phyloP scores from a whole-genome alignment of 1,284 basidiomycete species.

The Gymnopus androsaceus region DNA sequence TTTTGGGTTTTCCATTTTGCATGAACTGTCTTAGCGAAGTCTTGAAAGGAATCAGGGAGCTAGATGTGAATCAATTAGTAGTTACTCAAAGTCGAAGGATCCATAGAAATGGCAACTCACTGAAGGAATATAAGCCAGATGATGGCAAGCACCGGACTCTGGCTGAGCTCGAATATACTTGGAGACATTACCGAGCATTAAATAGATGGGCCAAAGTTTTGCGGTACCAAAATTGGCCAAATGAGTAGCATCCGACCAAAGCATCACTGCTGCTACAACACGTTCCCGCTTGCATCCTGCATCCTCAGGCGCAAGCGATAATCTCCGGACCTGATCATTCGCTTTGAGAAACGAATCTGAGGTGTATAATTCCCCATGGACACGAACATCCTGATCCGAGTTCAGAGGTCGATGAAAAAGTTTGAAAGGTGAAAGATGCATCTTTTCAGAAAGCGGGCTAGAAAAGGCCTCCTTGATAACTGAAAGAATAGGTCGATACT shows the following conservation, averaged over 20 bases:
- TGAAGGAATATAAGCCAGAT: constrained; percentile 33
- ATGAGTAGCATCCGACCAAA: constrained; percentile 36
- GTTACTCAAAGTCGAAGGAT: too few relatives aligned
- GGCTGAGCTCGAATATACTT: constrained; percentile 31
- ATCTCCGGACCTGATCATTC: constrained; percentile 9
- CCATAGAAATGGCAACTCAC: neutral
- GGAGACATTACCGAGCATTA: constrained; percentile 33
- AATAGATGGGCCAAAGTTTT: constrained; percentile 35
- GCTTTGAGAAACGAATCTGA: constrained; percentile 9
- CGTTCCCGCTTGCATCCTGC: constrained; percentile 10
- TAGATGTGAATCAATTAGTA: neutral
- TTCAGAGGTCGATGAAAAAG: constrained; percentile 9
- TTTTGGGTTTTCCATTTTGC: constrained; percentile 4
- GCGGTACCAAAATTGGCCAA: constrained; percentile 35
- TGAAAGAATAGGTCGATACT: constrained; percentile 26
- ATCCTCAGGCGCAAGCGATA: neutral
- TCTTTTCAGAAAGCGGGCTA: constrained; percentile 24
- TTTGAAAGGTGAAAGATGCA: constrained; percentile 35
- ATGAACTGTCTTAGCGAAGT: neutral
- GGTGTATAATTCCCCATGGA: constrained; percentile 2
- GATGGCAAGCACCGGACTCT: constrained; percentile 26
- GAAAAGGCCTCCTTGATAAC: constrained; percentile 30
- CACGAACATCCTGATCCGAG: neutral
- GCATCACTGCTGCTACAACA: constrained; percentile 29
- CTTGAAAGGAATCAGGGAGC: constrained; percentile 12